Base-by-base conservation (phyloP, 2,329 filamentous ascomycete species). In the Penicillium sp. region DNA sequence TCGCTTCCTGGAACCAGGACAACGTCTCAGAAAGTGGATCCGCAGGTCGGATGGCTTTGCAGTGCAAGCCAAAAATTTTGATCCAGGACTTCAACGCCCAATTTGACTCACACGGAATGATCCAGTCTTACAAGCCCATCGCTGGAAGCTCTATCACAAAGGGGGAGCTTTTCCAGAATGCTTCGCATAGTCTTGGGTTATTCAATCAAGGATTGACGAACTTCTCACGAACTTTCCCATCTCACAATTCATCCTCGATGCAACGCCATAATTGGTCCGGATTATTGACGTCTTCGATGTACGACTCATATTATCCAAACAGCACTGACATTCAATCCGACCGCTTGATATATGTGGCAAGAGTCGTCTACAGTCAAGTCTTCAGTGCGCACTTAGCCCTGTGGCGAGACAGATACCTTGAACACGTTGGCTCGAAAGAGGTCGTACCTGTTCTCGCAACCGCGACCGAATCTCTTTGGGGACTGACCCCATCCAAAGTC, bases 371-470 rank as follows among this genome's bases (percentile, higher is more conserved):
- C 22, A 55, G 56, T 43, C 48, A 56, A 11, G 43, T 56, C 2
- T 62, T 62, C 50, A 59, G 51, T 4, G 58, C 51, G 10, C 54
- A 64, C 46, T 29, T 59, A 13, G 47, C 54, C 4, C 55, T 64
- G 3, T 49, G 56, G 44, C 52, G 55, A 10, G 55, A 64, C 13
- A 27, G 50, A 10, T 61, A 59, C 22, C 52, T 64, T 9, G 34
- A 41, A 8, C 41, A 29, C 42, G 45, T 55, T 4, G 36, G 29
- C 5, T 18, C 8, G 8, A 22, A 14, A 10, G 27, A 18, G 42
- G 41, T 13, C 11, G 10, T 14, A 22, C 42, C 27, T 16, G 38
- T 44, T 8, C 16, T 48, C 7, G 60, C 46, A 10, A 52, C 48
- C 4, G 41, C 56, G 9, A 50, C 46, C 0, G 53, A 55, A 14